Base-by-base conservation (phyloP, 768 basidiomycete species). In the Podaxis mareebaensis region DNA sequence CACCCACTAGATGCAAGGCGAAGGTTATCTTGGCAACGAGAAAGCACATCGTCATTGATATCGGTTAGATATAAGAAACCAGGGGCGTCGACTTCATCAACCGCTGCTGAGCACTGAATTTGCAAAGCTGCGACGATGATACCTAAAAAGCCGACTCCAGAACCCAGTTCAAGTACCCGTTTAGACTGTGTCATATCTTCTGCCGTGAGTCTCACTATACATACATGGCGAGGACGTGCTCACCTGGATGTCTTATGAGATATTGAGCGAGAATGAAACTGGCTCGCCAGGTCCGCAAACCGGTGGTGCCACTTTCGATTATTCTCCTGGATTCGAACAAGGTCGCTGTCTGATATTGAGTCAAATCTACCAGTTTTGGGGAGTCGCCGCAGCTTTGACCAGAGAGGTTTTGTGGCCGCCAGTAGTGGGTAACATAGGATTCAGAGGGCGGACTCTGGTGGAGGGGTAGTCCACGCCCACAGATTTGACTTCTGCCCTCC, bases 271-370 rank as follows among this genome's bases (percentile, higher is more conserved):
- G 77, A 33, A 83, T 76, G 49, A 89, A 82, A 66, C 90, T 88
- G 4, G 92, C 90, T 30, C 81, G 77, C 92, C 92, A 94, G 6
- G 92, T 94, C 59, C 89, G 81, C 53, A 93, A 74, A 12, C 92
- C 91, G 1, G 91, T 93, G 0, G 91, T 93, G 0, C 92, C 92
- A 46, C 78, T 77, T 71, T 93, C 91, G 30, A 93, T 86, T 2
- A 81, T 85, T 2, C 85, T 88, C 6, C 87, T 84, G 1, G 92
- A 92, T 73, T 94, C 92, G 8, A 89, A 74, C 1, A 93, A 74
- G 0, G 92, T 92, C 17, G 81, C 76, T 3, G 73, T 80, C 52
- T 79, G 77, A 65, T 77, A 80, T 22, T 70, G 12, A 3, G 58
- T 49, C 2, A 75, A 38, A 46, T 77, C 68, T 17, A 75, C 63